Conservation (phyloP, 2,329 filamentous ascomycete genomes). For the Nemania sp. region DNA sequence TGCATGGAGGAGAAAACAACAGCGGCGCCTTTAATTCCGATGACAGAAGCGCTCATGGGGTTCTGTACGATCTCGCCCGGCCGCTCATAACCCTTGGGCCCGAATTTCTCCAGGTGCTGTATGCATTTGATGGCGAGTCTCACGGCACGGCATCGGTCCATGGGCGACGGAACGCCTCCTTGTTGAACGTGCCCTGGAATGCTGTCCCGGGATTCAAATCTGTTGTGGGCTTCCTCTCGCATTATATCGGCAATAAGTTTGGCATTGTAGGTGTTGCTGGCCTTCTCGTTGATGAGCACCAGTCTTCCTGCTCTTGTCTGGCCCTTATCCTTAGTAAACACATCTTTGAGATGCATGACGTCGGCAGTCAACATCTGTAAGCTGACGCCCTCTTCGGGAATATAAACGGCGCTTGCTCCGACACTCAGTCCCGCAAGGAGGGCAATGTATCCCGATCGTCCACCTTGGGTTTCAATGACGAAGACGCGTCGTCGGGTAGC, state of each 20-base stretch:
- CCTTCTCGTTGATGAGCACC: slow-evolving; percentile 95
- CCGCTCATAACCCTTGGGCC: slow-evolving; percentile 61
- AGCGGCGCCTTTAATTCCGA: slow-evolving; percentile 87
- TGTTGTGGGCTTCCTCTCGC: slow-evolving; percentile 85
- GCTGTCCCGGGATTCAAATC: slow-evolving; percentile 89
- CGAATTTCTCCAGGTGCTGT: slow-evolving; percentile 82
- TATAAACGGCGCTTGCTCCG: slow-evolving; percentile 91
- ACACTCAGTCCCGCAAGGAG: slow-evolving; percentile 90
- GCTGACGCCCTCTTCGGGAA: slow-evolving; percentile 92
- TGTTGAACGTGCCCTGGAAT: slow-evolving; percentile 95
- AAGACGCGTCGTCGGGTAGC: slow-evolving; percentile 92
- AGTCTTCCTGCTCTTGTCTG: slow-evolving; percentile 89
- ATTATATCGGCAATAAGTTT: slow-evolving; percentile 96
- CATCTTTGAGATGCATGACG: slow-evolving; percentile 83
- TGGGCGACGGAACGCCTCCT: slow-evolving; percentile 87
- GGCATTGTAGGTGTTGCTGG: slow-evolving; percentile 86
- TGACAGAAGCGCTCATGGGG: slow-evolving; percentile 74
- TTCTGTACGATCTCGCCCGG: slow-evolving; percentile 70
- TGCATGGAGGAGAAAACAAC: slow-evolving; percentile 87
- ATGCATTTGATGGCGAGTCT: slow-evolving; percentile 93
- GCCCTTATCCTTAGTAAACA: slow-evolving; percentile 83
- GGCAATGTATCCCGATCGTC: slow-evolving; percentile 89
- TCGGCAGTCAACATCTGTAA: slow-evolving; percentile 91
- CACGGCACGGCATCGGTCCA: slow-evolving; percentile 93
- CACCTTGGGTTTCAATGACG: slow-evolving; percentile 96